phyloP scores from a whole-genome alignment of 257 asterid genomes.

The Anisodus acutangulus region DNA sequence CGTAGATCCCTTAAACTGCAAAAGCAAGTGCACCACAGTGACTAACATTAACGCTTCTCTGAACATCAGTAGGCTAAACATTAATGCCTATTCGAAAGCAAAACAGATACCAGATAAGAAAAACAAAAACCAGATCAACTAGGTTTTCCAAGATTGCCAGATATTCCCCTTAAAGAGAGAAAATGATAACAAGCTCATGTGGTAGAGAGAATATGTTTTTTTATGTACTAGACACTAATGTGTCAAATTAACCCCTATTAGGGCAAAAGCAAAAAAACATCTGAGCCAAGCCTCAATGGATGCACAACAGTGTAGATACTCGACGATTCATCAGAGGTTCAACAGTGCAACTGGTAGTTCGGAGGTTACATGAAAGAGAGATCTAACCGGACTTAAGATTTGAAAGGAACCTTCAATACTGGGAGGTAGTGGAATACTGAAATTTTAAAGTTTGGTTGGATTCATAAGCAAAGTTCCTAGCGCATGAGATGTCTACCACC shows the following conservation, averaged over 20 bases:
- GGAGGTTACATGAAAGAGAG: neutral
- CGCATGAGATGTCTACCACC: neutral
- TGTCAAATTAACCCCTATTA: neutral
- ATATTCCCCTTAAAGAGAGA: neutral
- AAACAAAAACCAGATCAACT: neutral
- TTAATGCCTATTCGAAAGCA: neutral
- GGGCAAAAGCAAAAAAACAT: neutral
- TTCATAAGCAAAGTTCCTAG: neutral
- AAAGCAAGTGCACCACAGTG: constrained; percentile 34
- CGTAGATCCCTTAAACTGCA: constrained; percentile 79
- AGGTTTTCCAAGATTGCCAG: constrained; percentile 26
- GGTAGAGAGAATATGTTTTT: neutral
- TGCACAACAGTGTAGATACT: neutral
- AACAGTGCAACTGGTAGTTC: neutral
- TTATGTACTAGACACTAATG: neutral
- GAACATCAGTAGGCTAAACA: neutral
- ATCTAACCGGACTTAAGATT: neutral
- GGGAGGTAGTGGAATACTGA: neutral
- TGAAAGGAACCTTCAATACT: neutral
- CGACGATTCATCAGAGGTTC: neutral
- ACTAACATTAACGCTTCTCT: neutral
- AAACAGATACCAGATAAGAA: neutral
- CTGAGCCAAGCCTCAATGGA: neutral
- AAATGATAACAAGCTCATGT: neutral
- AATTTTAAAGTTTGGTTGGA: neutral